A percentile compares a stretch with the other conserved stretches of the same genome.
Evolutionary conservation across 179 eudicot species (phyloP).

Genomic region (Beta lomatogona): DNA sequence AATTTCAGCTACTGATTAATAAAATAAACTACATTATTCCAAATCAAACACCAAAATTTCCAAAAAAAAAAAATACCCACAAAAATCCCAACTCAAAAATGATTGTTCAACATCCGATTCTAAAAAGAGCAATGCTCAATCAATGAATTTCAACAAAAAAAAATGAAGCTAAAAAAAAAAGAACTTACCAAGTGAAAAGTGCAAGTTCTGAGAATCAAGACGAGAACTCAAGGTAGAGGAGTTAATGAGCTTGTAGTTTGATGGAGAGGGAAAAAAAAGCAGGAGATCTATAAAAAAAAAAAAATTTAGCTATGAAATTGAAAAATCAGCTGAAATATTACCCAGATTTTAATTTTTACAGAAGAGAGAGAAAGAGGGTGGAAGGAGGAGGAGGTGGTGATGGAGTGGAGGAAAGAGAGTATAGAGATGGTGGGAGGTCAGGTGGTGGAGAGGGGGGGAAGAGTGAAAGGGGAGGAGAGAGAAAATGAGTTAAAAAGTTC

Average conservation of each 20-base stretch:
- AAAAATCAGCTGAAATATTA: not conserved
- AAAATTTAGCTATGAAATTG: not conserved
- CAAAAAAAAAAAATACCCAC: not conserved
- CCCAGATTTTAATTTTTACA: not conserved
- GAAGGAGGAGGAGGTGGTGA: constrained; percentile 26
- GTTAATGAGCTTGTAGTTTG: not conserved
- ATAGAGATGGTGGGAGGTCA: constrained; percentile 15
- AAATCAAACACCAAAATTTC: constrained; percentile 15
- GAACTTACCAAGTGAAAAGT: constrained; percentile 20
- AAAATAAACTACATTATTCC: constrained; percentile 11
- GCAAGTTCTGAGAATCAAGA: not conserved
- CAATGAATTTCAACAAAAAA: constrained; percentile 1
- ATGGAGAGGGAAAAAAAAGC: not conserved
- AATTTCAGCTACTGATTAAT: constrained; percentile 1
- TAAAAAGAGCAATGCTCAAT: not conserved
- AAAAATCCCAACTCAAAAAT: not conserved
- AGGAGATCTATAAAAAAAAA: constrained; percentile 24
- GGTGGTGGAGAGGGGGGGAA: constrained; percentile 14
- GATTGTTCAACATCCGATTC: not conserved
- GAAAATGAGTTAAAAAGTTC: not conserved
- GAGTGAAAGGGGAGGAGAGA: not conserved
- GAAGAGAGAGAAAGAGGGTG: constrained; percentile 11
- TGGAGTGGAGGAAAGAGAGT: constrained; percentile 28
- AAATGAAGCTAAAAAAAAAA: not conserved
- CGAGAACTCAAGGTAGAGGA: not conserved